A percentile compares a stretch with the other conserved stretches of the same genome.
Evolutionary conservation across 306 rosid species (phyloP).

Genomic region (Mimosa bimucronata): DNA sequence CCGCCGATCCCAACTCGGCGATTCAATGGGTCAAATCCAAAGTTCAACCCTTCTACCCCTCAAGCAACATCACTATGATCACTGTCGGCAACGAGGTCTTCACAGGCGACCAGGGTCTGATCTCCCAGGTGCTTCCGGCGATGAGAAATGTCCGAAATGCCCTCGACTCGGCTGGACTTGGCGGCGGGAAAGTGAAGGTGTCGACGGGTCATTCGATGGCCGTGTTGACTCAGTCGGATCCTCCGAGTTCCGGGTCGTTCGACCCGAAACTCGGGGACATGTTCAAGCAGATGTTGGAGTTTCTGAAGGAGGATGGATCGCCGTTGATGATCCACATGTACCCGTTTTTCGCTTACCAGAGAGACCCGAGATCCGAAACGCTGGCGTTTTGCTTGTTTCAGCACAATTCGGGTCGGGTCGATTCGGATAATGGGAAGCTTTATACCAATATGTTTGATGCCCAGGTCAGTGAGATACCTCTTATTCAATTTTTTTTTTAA

Average conservation of each 20-base stretch:
- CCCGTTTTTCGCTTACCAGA: slow-evolving; percentile 69
- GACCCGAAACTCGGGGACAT: slow-evolving; percentile 35
- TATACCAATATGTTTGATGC: slow-evolving; percentile 75
- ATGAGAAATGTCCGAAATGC: slow-evolving; percentile 68
- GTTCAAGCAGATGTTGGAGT: slow-evolving; percentile 45
- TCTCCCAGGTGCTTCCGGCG: slow-evolving; percentile 66
- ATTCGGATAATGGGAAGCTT: slow-evolving; percentile 58
- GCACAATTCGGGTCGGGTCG: slow-evolving; percentile 67
- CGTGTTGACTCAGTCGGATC: background rate
- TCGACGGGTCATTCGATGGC: background rate
- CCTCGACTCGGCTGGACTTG: slow-evolving; percentile 36
- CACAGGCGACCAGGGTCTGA: slow-evolving; percentile 49
- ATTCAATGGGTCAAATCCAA: slow-evolving; percentile 63
- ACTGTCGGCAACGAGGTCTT: slow-evolving; percentile 75
- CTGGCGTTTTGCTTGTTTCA: slow-evolving; percentile 66
- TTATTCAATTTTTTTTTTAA: no score
- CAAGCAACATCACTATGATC: slow-evolving; percentile 59
- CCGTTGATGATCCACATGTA: slow-evolving; percentile 65
- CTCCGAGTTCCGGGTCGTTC: slow-evolving; percentile 16
- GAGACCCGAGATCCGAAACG: slow-evolving; percentile 69
- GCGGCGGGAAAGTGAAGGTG: background rate
- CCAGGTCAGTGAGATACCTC: slow-evolving; percentile 48
- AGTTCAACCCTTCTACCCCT: slow-evolving; percentile 60
- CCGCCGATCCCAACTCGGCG: slow-evolving; percentile 68
- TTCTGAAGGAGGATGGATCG: slow-evolving; percentile 50